Evolutionary conservation across 2,329 filamentous ascomycete species (phyloP), one percentile per base, ranked within the genome.

Genomic region (Ophiocordyceps sinensis): DNA sequence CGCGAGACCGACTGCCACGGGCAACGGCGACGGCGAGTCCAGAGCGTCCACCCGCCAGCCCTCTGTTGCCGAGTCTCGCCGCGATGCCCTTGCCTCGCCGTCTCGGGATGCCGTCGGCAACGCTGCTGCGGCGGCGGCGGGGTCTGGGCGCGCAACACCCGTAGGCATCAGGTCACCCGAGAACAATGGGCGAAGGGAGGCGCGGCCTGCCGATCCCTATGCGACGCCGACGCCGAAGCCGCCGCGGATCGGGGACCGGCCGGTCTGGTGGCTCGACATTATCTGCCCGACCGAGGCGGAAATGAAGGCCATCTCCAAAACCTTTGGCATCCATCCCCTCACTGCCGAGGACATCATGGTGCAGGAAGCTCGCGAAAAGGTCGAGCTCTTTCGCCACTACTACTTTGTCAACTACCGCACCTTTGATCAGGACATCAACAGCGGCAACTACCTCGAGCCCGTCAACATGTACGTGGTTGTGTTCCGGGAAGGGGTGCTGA

Each of bases 351-450:
- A 98, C 57, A 95, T 98, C 52, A 82, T 96, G 73, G 81, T 95
- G 67, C 86, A 96, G 59, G 91, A 98, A 65, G 85, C 88, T 34
- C 88, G 91, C 19, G 91, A 98, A 57, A 98, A 98, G 64, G 91
- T 98, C 1, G 91, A 98, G 59, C 71, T 98, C 1, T 98, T 98
- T 68, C 81, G 85, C 29, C 84, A 94, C 58, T 98, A 98, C 65
- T 98, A 98, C 61, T 95, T 98, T 54, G 85, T 98, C 64, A 96
- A 94, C 59, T 98, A 98, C 60, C 83, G 91, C 14, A 93, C 87
- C 1, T 98, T 98, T 55, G 91, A 98, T 57, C 91, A 96, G 59
- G 91, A 98, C 55, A 77, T 79, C 45, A 82, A 81, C 51, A 94
- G 80, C 56, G 85, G 91, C 43, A 80, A 93, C 55, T 94, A 93